phyloP scores from a whole-genome alignment of 495 filamentous ascomycete species.

The Penicillium longicatenatum region DNA sequence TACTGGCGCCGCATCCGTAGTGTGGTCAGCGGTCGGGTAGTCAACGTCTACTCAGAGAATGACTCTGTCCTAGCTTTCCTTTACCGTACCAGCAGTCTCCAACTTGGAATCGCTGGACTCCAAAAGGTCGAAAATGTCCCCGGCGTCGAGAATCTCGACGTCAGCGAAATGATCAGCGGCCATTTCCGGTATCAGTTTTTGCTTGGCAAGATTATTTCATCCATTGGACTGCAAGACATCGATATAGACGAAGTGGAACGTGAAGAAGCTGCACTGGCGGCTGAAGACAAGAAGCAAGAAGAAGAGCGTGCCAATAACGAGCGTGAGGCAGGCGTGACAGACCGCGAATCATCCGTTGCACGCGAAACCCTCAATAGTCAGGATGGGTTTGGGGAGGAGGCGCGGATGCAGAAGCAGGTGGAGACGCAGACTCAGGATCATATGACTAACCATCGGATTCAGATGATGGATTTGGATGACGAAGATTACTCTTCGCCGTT shows the following conservation, averaged over 20 bases:
- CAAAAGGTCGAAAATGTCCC: slow-evolving; percentile 64
- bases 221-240: slow-evolving; percentile 69
- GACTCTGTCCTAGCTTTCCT: slow-evolving; percentile 77
- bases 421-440: slow-evolving; percentile 57
- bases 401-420: slow-evolving; percentile 44
- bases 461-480: slow-evolving; percentile 28
- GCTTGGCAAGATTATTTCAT: slow-evolving; percentile 65
- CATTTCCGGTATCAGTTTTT: slow-evolving; percentile 73
- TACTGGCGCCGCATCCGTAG: slow-evolving; percentile 71
- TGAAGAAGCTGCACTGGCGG: slow-evolving; percentile 59
- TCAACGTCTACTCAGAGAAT: slow-evolving; percentile 78
- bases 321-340: slow-evolving; percentile 41
- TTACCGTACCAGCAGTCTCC: slow-evolving; percentile 74
- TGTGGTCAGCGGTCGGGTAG: slow-evolving; percentile 71
- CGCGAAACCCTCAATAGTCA: slow-evolving; percentile 32
- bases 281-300: slow-evolving; percentile 56
- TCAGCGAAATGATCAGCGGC: slow-evolving; percentile 70
- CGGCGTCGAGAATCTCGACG: slow-evolving; percentile 74
- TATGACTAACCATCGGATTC: slow-evolving; percentile 33
- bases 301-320: slow-evolving; percentile 52
- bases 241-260: slow-evolving; percentile 56
- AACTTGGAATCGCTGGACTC: slow-evolving; percentile 75
- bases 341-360: slow-evolving; percentile 36
- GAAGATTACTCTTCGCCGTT: slow-evolving; percentile 24
- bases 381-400: slow-evolving; percentile 38